Evolutionary conservation across 495 filamentous ascomycete species (phyloP), one percentile per base, ranked within the genome.

Genomic region (Penicillium silybi): DNA sequence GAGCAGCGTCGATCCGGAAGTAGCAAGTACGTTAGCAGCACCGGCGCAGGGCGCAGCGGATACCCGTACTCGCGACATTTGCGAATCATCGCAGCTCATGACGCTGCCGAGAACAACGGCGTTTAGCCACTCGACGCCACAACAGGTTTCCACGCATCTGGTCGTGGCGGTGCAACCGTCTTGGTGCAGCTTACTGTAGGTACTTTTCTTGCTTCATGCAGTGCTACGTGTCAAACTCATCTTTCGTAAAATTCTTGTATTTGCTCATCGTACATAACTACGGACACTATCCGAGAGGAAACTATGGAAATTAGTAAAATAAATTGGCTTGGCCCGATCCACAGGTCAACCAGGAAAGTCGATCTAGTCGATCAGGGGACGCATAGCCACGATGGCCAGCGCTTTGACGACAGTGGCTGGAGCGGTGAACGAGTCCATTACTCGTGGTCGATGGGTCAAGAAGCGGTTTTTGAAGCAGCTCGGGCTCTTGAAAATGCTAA

Each of bases 101-200:
- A 64, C 61, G 58, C 54, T 46, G 61, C 61, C 61, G 58, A 64
- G 61, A 41, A 25, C 6, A 27, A 22, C 23, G 34, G 48, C 10
- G 45, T 26, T 56, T 34, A 52, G 61, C 61, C 61, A 58, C 58
- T 46, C 53, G 39, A 45, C 52, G 61, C 61, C 61, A 64, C 61
- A 48, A 38, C 50, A 42, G 50, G 50, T 48, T 57, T 54, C 19
- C 22, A 23, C 6, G 6, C 22, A 18, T 2, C 37, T 8, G n/a
- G 4, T 16, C 10, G 61, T 64, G 61, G 61, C 61, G 54, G 61
- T 64, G 61, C 54, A 48, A 1, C 4, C 15, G 6, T 25, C 40
- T 42, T 10, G 6, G 4, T 19, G 35, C n/a, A 4, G 35, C 37
- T 19, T 18, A 39, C 35, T n/a, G 13, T 38, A 13, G 10, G 35